Base-by-base conservation (phyloP, 1,284 basidiomycete genomes). In the Microbotryomycetes sp. region DNA sequence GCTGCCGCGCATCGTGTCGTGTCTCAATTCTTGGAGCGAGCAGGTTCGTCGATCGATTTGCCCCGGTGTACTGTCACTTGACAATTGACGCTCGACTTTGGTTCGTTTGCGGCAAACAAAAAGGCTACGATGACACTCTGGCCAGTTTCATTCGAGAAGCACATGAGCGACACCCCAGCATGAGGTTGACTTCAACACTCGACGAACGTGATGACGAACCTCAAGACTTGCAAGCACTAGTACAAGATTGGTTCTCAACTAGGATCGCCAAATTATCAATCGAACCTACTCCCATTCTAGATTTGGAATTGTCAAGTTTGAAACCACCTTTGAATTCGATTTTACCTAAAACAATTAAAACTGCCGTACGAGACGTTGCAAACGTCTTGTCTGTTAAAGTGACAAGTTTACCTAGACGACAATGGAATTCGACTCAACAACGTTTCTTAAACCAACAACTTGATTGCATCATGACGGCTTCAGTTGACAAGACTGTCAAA, bases 401-500 rank as follows among this genome's bases (percentile, higher is more conserved):
- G 4, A 62, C 56, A 3, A 15, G 26, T 0, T 42, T 67, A 15
- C 68, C 68, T 4, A 47, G 49, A 29, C 57, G 66, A n/a, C 49
- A 28, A 16, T 72, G 70, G 65, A 66, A 72, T 48, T 54, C 62
- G 3, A 4, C 36, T 3, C 55, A 60, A 19, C 54, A 60, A 4
- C 16, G 3, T 16, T 47, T 48, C 2, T 23, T 4, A 49, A 64
- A 60, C 49, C 47, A 58, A 26, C 31, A 53, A 12, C 42, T 62
- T 22, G 61, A 56, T 0, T 71, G 70, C 56, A 51, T 73, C 31
- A 60, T 68, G 32, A 70, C 68, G 3, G 63, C 68, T 15, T 62
- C 67, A 1, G 70, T 71, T 26, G 72, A 71, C 60, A 62, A 65
- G 14, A 63, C 68, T 6, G 54, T 72, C 56, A 68, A 64, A 48